These are phyloP conservation scores for Megacollybia marginata DNA, from an alignment of 768 basidiomycete species.

Conservation along the genomic window DNA sequence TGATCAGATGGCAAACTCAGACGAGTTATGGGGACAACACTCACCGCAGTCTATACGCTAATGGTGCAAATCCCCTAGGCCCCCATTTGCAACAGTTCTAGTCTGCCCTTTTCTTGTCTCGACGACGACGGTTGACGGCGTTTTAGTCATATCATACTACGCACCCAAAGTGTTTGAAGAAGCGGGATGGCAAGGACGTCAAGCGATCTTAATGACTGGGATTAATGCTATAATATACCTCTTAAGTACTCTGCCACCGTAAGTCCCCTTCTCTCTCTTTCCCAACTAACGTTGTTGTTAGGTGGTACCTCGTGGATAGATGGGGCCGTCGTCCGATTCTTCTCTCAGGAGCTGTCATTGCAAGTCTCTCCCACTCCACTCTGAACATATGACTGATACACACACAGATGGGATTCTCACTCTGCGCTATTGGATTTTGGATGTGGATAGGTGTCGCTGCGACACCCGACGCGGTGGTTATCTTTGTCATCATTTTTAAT, in stretches of 20 bases:
- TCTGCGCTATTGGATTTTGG: conserved; percentile 90
- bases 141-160: too few relatives aligned
- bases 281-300: conserved; percentile 20
- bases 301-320: conserved; percentile 91
- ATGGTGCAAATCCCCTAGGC: too few relatives aligned
- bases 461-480: conserved; percentile 83
- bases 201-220: conserved; percentile 94
- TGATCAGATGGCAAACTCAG: too few relatives aligned
- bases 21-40: too few relatives aligned
- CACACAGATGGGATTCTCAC: conserved; percentile 69
- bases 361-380: conserved; percentile 23
- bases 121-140: too few relatives aligned
- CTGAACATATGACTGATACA: neutral
- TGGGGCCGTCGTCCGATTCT: conserved; percentile 87
- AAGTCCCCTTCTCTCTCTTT: conserved; percentile 18
- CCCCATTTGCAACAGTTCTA: too few relatives aligned
- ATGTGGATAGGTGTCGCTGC: conserved; percentile 83
- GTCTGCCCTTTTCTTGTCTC: too few relatives aligned
- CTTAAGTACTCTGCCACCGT: conserved; percentile 79
- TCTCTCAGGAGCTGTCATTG: conserved; percentile 75
- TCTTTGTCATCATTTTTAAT: conserved; percentile 88
- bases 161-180: conserved; percentile 89
- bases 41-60: too few relatives aligned
- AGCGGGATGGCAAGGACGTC: conserved; percentile 92
- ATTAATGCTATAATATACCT: conserved; percentile 83